Percentiles rank a stretch among this genome's conserved stretches.
phyloP scores from a whole-genome alignment of 2,329 filamentous ascomycete species.

The Colletotrichum sansevieriae region DNA sequence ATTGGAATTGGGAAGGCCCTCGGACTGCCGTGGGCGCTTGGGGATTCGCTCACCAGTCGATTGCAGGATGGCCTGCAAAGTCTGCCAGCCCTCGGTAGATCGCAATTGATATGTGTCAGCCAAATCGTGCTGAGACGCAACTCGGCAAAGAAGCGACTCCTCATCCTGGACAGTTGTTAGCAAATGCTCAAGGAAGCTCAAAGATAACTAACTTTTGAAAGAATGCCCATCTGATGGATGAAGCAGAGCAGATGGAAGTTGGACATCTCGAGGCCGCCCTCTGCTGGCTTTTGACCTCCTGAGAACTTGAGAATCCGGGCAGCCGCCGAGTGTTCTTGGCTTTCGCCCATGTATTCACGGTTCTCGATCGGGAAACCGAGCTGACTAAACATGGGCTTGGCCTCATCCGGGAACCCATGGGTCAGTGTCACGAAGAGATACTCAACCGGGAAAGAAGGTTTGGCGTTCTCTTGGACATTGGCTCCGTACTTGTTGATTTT shows the following conservation, averaged over 20 bases:
- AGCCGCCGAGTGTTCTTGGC: slow-evolving; percentile 80
- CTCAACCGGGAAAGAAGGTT: slow-evolving; percentile 95
- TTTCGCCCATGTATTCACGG: slow-evolving; percentile 85
- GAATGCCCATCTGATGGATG: slow-evolving; percentile 81
- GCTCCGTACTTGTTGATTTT: slow-evolving; percentile 96
- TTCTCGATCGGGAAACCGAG: slow-evolving; percentile 91
- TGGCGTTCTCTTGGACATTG: slow-evolving; percentile 97
- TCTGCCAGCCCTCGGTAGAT: slow-evolving; percentile 93
- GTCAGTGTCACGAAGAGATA: slow-evolving; percentile 96
- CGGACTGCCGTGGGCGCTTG: slow-evolving; percentile 72
- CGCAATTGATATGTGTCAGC: slow-evolving; percentile 86
- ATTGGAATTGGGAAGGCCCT: slow-evolving; percentile 50
- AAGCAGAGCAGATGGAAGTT: slow-evolving; percentile 97
- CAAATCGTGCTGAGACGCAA: slow-evolving; percentile 84
- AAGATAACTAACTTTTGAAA: slow-evolving; percentile 79
- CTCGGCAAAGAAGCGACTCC: slow-evolving; percentile 85
- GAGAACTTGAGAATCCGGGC: slow-evolving; percentile 76
- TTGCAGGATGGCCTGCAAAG: slow-evolving; percentile 91
- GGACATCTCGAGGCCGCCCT: slow-evolving; percentile 78
- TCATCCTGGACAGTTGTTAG: slow-evolving; percentile 76
- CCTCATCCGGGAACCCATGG: slow-evolving; percentile 89
- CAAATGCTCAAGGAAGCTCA: not conserved
- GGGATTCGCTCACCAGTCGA: slow-evolving; percentile 96
- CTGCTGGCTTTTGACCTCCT: slow-evolving; percentile 69
- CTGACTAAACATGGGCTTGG: slow-evolving; percentile 81